phyloP scores from a whole-genome alignment of 106 monocot species.

The Dendrobium huoshanense region DNA sequence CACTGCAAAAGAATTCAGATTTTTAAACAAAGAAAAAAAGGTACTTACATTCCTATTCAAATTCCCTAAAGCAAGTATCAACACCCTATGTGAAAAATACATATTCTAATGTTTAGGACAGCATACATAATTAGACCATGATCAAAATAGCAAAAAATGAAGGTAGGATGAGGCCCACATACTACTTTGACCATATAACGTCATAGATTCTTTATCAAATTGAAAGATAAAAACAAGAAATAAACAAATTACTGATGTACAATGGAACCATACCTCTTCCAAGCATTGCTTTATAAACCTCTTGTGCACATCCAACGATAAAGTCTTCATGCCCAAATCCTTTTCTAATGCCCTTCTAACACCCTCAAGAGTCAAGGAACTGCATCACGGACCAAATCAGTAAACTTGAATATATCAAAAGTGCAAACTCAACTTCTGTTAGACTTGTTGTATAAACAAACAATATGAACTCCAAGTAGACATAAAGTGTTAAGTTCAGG shows the following conservation, averaged over 20 bases:
- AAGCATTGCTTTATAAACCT: conserved; percentile 76
- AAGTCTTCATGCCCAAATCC: conserved; percentile 61
- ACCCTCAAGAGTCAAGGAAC: conserved; percentile 89
- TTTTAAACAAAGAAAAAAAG: not conserved
- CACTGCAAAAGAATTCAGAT: not conserved
- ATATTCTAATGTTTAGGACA: not conserved
- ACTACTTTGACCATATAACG: not conserved
- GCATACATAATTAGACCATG: not conserved
- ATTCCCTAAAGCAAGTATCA: not conserved
- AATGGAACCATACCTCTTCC: conserved; percentile 50
- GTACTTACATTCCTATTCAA: not conserved
- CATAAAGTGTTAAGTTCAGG: not conserved
- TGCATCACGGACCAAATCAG: conserved; percentile 20
- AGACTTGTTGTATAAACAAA: not conserved
- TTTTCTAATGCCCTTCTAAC: conserved; percentile 85
- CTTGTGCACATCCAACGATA: conserved; percentile 72
- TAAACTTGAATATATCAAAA: not conserved
- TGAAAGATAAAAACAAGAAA: not conserved
- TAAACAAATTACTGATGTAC: not conserved
- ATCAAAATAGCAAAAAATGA: not conserved
- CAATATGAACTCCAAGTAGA: not conserved
- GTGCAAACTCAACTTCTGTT: not conserved
- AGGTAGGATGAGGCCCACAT: not conserved
- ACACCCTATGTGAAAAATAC: not conserved
- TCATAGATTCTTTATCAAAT: not conserved